Evolutionary conservation across 345 rosid genomes (phyloP).

Genomic region (Fremontodendron californicum): DNA sequence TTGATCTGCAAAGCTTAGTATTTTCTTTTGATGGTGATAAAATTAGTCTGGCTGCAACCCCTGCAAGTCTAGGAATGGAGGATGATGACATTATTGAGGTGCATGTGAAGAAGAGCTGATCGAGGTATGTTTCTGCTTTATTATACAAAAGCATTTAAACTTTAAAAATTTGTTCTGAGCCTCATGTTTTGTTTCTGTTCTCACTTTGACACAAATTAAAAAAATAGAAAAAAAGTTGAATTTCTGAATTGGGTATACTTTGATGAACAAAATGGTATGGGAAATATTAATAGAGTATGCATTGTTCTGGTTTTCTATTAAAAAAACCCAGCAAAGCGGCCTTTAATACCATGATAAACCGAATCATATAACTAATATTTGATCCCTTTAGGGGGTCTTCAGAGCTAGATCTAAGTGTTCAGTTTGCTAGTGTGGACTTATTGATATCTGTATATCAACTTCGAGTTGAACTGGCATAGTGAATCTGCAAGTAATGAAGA

Average conservation of each 20-base stretch:
- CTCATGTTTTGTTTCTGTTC: not conserved
- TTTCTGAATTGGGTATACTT: not conserved
- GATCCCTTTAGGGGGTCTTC: not conserved
- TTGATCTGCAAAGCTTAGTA: slow-evolving; percentile 40
- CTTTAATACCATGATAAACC: not conserved
- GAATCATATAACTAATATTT: not conserved
- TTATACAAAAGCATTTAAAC: not conserved
- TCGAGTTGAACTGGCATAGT: not conserved
- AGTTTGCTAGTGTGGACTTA: not conserved
- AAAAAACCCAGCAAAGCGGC: not conserved
- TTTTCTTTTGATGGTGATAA: slow-evolving; percentile 84
- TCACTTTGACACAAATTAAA: not conserved
- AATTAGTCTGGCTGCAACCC: slow-evolving; percentile 60
- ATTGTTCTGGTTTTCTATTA: not conserved
- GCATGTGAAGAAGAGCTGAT: slow-evolving; percentile 49
- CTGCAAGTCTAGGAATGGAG: slow-evolving; percentile 77
- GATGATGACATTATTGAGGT: slow-evolving; percentile 91
- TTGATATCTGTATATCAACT: not conserved
- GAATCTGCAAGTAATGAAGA: not conserved
- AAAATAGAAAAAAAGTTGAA: not conserved
- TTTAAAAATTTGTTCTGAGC: not conserved
- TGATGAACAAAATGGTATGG: not conserved
- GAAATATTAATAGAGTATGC: not conserved
- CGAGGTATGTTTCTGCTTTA: slow-evolving; percentile 15
- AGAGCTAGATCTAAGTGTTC: not conserved